Evolutionary conservation across 2,329 filamentous ascomycete genomes (phyloP), one percentile per base, ranked within the genome.

Genomic region (Pseudogymnoascus sp.): DNA sequence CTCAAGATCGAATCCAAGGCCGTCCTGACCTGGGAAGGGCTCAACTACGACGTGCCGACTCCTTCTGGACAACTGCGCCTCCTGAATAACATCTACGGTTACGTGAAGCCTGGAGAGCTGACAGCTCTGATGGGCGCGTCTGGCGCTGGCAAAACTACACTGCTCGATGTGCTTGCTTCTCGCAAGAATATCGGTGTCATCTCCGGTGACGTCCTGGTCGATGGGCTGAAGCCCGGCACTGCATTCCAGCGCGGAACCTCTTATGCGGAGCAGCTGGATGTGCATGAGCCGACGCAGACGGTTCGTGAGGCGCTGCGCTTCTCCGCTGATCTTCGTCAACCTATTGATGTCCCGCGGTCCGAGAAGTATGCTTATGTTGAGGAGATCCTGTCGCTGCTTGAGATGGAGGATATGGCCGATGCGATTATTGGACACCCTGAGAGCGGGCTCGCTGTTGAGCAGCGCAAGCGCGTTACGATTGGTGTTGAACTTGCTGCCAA

Each of bases 251-350:
- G 92, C 13, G 72, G 70, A 7, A 69, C 71, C 0, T 92, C 92
- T 45, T 96, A 96, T 70, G 92, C 93, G 37, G 91, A 96, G 73
- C 93, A 96, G 75, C 90, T 96, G 73, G 93, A 97, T 83, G 82
- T 96, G 11, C 92, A 96, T 73, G 81, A 96, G 60, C 81, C 88
- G 60, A 95, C 91, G 69, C 80, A 87, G 0, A 96, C 93, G 1
- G 92, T 96, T 31, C 87, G 93, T 66, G 93, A 97, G 77, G 92
- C 92, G 5, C 82, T 98, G 31, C 86, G 86, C 70, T 97, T 97
- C 76, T 92, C 88, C 70, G 93, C 93, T n/a, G 76, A 93, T 5
- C 87, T 97, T 48, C 89, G 93, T 65, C 93, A 96, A 73, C 90
- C 93, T 0, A 85, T 85, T 62, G 81, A 88, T 61, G 83, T 90